A percentile compares a stretch with the other conserved stretches of the same genome.
phyloP scores from a whole-genome alignment of 306 rosid genomes.

The Cicer yamashitae region DNA sequence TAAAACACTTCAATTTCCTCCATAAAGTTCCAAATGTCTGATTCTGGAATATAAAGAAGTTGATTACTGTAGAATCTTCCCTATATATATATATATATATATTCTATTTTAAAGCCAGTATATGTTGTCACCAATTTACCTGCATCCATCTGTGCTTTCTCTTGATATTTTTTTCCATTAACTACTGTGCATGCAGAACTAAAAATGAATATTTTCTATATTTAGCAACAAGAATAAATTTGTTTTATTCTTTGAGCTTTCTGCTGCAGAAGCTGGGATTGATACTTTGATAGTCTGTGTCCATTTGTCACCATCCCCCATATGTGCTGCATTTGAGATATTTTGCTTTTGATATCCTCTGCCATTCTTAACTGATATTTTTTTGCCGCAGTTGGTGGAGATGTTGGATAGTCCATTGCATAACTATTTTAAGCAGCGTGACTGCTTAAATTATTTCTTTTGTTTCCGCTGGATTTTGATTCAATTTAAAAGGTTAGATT shows the following conservation, averaged over 20 bases:
- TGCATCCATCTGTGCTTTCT: slow-evolving; percentile 13
- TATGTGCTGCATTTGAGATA: slow-evolving; percentile 20
- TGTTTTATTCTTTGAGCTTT: slow-evolving; percentile 4
- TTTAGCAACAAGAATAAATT: slow-evolving; percentile 7
- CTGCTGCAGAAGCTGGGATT: slow-evolving; percentile 11
- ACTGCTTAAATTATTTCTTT: slow-evolving; percentile 96
- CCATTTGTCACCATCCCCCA: slow-evolving; percentile 24
- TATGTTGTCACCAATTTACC: slow-evolving; percentile 27
- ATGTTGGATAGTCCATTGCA: slow-evolving; percentile 87
- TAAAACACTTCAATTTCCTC: slow-evolving; percentile 11
- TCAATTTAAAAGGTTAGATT: slow-evolving; percentile 92
- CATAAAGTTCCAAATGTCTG: not conserved
- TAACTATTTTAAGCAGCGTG: slow-evolving; percentile 82
- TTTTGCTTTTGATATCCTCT: slow-evolving; percentile 32
- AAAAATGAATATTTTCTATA: slow-evolving; percentile 27
- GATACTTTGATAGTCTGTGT: slow-evolving; percentile 8
- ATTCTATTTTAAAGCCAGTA: not conserved
- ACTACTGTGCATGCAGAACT: slow-evolving; percentile 2
- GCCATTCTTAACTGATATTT: slow-evolving; percentile 43
- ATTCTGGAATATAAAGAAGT: slow-evolving; percentile 31
- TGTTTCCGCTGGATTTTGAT: slow-evolving; percentile 98
- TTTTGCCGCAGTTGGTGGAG: slow-evolving; percentile 88
- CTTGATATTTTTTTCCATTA: slow-evolving; percentile 25
- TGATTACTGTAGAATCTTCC: slow-evolving; percentile 17
- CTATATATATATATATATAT: not conserved